Conservation (phyloP, 2,329 filamentous ascomycete species). For the Aspergillus puulaauensis region DNA sequence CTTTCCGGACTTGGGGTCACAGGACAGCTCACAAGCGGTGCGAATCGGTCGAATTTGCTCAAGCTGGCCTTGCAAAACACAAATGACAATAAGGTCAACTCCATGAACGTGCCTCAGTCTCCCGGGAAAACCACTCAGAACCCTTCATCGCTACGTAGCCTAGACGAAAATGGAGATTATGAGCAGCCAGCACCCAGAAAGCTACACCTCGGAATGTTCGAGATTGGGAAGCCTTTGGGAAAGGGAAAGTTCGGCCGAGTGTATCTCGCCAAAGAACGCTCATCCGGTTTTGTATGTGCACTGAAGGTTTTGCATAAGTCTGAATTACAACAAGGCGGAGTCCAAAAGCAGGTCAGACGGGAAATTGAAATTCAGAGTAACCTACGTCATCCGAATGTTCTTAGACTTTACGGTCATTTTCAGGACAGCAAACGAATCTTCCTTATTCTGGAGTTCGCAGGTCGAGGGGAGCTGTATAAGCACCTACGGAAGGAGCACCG, state of each 20-base stretch:
- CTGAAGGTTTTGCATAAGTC: conserved; percentile 85
- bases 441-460: conserved; percentile 82
- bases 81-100: conserved; percentile 60
- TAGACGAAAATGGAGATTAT: conserved; percentile 51
- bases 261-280: conserved; percentile 78
- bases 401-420: conserved; percentile 82
- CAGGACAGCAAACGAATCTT: conserved; percentile 87
- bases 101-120: conserved; percentile 55
- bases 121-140: conserved; percentile 61
- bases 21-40: conserved; percentile 45
- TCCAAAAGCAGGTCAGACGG: conserved; percentile 83
- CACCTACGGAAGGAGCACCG: conserved; percentile 74
- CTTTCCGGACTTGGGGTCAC: conserved; percentile 49
- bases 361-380: conserved; percentile 91
- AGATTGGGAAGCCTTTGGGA: conserved; percentile 81
- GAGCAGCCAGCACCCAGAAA: conserved; percentile 59
- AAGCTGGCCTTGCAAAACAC: conserved; percentile 82
- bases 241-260: conserved; percentile 88
- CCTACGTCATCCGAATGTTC: conserved; percentile 79
- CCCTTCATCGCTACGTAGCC: conserved; percentile 35
- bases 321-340: conserved; percentile 74
- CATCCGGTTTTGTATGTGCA: conserved; percentile 78
- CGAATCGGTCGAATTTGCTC: conserved; percentile 75
- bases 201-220: conserved; percentile 91
- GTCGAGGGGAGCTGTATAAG: conserved; percentile 85